Base-by-base conservation (phyloP, 805 yeast species). In the Lachancea sp. region DNA sequence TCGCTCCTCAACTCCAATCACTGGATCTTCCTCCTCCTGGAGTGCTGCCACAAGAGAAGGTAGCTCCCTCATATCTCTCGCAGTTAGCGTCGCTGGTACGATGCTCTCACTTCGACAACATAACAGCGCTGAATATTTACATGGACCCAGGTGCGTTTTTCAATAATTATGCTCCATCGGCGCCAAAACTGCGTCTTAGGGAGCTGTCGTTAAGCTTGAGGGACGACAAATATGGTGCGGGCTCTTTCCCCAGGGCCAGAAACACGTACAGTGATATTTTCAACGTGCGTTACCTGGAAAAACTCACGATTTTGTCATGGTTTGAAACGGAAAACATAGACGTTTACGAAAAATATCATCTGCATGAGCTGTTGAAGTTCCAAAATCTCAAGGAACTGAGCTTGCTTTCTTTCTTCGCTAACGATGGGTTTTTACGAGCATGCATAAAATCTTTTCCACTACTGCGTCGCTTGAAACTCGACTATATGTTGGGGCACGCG, bases 251-350 rank as follows among this genome's bases (percentile, higher is more conserved):
- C 35, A 13, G 44, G 31, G 19, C 56, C 47, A 39, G 44, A 20
- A 27, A 40, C 19, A 27, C 41, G 19, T 57, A 58, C 45, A 49
- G 49, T 25, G 66, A 66, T 32, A 46, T 69, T 0, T 66, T 69
- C 44, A 68, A 68, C 48, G 43, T 50, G 0, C 44, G 49, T 3
- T 37, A 40, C 13, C 49, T 69, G 42, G 56, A 61, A 44, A 55
- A 55, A 11, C 48, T 69, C 17, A 63, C 67, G 12, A 56, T 69
- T 9, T 55, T 67, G 10, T 68, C 72, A 7, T 69, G 73, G 73
- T 66, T 59, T 48, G 64, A 60, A 38, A 55, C 54, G 15, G 44
- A 45, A 8, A 48, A 48, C 13, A 49, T 57, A 13, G 56, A 54
- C 16, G 31, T 60, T 29, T 60, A 59, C 46, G 48, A 49, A 12